These are phyloP conservation scores for Talaromyces thailandensis DNA, from an alignment of 495 filamentous ascomycete species.

Conservation along the genomic window DNA sequence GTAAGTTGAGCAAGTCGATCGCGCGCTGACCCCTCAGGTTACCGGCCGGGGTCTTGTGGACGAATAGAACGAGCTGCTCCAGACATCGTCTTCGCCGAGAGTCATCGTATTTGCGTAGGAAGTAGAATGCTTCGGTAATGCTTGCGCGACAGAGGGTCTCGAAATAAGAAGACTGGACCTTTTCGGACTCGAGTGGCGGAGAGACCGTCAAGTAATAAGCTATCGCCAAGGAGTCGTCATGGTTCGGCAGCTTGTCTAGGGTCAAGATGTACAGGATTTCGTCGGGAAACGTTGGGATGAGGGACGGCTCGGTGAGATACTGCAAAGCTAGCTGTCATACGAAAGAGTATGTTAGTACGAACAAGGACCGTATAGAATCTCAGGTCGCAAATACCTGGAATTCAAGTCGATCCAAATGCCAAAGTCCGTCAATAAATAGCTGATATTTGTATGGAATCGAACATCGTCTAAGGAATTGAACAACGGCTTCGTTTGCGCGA, in stretches of 20 bases:
- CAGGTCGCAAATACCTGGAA: conserved; percentile 41
- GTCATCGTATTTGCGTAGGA: conserved; percentile 56
- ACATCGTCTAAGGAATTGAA: conserved; percentile 43
- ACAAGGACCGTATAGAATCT: neutral
- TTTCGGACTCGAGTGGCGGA: conserved; percentile 50
- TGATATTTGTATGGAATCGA: conserved; percentile 60
- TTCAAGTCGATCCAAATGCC: conserved; percentile 63
- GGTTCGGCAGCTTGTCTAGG: conserved; percentile 41
- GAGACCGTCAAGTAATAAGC: conserved; percentile 69
- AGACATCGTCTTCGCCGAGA: conserved; percentile 51
- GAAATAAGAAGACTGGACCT: conserved; percentile 55
- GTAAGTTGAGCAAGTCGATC: conserved; percentile 61
- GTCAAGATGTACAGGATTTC: conserved; percentile 68
- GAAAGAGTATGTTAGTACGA: conserved; percentile 10
- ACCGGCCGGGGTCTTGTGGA: conserved; percentile 38
- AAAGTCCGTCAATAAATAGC: conserved; percentile 71
- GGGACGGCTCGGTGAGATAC: conserved; percentile 63
- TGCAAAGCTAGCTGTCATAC: conserved; percentile 51
- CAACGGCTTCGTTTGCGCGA: conserved; percentile 42
- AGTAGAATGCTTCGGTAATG: conserved; percentile 65
- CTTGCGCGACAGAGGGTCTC: conserved; percentile 55
- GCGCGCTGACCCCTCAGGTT: conserved; percentile 44
- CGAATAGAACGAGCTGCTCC: conserved; percentile 54
- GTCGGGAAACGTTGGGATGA: conserved; percentile 71
- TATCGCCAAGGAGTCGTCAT: conserved; percentile 57